Base-by-base conservation (phyloP, 768 basidiomycete species). In the Podaxis sp. region DNA sequence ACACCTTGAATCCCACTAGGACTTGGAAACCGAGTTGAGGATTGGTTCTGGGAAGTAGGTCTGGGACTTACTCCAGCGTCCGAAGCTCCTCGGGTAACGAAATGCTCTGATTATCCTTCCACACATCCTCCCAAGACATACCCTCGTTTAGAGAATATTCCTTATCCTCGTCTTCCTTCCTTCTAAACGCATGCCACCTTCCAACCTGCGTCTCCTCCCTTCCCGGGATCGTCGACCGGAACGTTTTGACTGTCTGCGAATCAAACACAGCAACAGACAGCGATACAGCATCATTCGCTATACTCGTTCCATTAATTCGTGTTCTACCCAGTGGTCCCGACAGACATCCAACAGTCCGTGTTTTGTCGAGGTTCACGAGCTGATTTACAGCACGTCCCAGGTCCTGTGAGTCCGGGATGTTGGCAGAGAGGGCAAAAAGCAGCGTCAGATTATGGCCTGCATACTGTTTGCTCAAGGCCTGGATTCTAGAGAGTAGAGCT, bases 221-320 rank as follows among this genome's bases (percentile, higher is more conserved):
- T 11, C 91, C 90, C 0, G 82, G 80, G 57, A 91, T 82, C 0
- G 78, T 79, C 8, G 89, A 90, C n/a, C 80, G 79, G 67, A 91
- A 91, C 1, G 82, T 73, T 0, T 77, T 73, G 11, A 80, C 81
- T 7, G 69, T 56, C 0, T 72, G 63, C 1, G 76, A 66, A 56
- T 85, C 78, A 56, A 89, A 83, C 3, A 82, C 68, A 0, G 85
- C 87, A 7, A 90, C 68, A 24, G 87, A 85, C 22, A 72, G 61
- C 58, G 59, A 63, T 5, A 58, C 51, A 19, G 49, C 46, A 62
- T 51, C 54, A 19, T 47, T 57, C 2, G 22, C 56, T 57, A 50
- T 54, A 57, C 25, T 40, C 61, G 6, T 29, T 27, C 51, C 36
- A 55, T 29, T 43, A n/a, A 67, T 55, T 40, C 61, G 19, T 51